Evolutionary conservation across 2,329 filamentous ascomycete species (phyloP).

Genomic region (Dissoconium aciculare): DNA sequence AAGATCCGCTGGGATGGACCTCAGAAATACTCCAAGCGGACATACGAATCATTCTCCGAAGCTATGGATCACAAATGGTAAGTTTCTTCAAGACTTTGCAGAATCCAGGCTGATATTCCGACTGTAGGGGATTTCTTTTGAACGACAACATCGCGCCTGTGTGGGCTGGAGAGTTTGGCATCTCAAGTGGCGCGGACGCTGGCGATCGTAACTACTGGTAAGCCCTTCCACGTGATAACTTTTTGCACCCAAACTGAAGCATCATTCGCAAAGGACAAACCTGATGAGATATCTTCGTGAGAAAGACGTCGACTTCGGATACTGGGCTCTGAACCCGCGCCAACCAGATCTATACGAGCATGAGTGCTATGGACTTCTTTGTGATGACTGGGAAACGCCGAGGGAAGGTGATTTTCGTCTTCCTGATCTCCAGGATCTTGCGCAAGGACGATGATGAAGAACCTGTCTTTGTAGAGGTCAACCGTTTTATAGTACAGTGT

Average conservation of each 20-base stretch:
- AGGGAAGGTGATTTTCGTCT: too few species aligned
- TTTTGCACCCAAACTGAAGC: too few species aligned
- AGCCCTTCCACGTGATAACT: too few species aligned
- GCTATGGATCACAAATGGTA: conserved; percentile 51
- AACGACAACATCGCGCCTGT: conserved; percentile 43
- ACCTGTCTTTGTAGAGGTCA: too few species aligned
- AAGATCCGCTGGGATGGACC: conserved; percentile 25
- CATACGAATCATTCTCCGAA: conserved; percentile 46
- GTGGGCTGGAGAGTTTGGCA: conserved; percentile 55
- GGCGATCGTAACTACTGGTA: conserved; percentile 52
- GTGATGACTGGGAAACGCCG: conserved; percentile 51
- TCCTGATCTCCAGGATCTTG: too few species aligned
- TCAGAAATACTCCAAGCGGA: conserved; percentile 39
- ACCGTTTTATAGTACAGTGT: too few species aligned
- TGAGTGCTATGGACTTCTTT: conserved; percentile 47
- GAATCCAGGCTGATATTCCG: too few species aligned
- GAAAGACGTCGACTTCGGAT: conserved; percentile 38
- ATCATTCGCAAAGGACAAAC: too few species aligned
- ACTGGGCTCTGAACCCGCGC: conserved; percentile 54
- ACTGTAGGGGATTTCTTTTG: conserved; percentile 52
- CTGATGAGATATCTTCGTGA: conserved; percentile 47
- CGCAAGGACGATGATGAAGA: too few species aligned
- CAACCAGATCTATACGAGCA: conserved; percentile 43
- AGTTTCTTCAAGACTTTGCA: too few species aligned
- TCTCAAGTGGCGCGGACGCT: conserved; percentile 37